Base-by-base conservation (phyloP, 2,329 filamentous ascomycete genomes). In the Diaporthe vexans region DNA sequence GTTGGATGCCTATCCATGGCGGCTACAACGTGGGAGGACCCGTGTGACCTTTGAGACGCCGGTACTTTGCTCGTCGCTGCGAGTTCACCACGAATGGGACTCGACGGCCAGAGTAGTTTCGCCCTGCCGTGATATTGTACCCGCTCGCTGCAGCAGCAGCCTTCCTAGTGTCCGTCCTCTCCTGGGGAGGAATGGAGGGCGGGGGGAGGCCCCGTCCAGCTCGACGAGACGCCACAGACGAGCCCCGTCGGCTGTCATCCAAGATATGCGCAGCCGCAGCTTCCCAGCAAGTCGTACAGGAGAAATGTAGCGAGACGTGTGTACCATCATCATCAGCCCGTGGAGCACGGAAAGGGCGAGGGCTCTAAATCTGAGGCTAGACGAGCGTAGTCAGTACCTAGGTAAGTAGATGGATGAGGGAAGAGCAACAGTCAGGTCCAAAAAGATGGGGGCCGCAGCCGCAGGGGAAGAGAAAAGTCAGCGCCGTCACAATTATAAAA, bases 281-380 rank as follows among this genome's bases (percentile, higher is more conserved):
- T 26, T 33, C 67, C 35, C 70, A 61, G 57, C 26, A 61, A 65
- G 72, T 74, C 37, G 68, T 37, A 74, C 72, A 74, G 54, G n/a
- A n/a, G 46, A 29, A 29, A 70, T 51, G 72, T 59, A 74, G 68
- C 67, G 68, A 74, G 48, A 61, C 43, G 57, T 71, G 57, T 74
- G 68, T 71, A 57, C 58, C 37, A 56, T 37, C 48, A 33, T 52
- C 37, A 48, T 29, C 57, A 71, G 57, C 35, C 29, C n/a, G 51
- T 58, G n/a, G 63, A 46, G 52, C 59, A 54, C 57, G 69, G 58
- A 72, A 63, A 63, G 35, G 17, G 40, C 58, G 71, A 67, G 15
- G 56, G 56, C 29, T 11, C 46, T 26, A 57, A 51, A 67, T 57
- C 56, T 21, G 68, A 67, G 71, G 68, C 69, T 72, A 74, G 58